These are phyloP conservation scores for Reticulascus tulasneorum DNA, from an alignment of 2,329 filamentous ascomycete genomes.

Conservation along the genomic window DNA sequence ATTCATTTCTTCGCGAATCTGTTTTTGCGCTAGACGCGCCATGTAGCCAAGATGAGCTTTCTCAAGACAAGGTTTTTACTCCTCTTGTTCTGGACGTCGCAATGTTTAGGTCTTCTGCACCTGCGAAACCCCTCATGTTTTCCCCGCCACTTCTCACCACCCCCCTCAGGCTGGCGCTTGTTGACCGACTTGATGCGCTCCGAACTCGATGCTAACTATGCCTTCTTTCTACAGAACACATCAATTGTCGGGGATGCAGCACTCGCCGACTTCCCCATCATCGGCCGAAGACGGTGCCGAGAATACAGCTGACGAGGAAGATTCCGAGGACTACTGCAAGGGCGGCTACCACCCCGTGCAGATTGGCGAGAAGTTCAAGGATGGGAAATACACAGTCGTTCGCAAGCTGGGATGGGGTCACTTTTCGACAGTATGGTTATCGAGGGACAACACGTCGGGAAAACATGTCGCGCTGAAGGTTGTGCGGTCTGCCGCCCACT, in stretches of 20 bases:
- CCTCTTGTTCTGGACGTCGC: slow-evolving; percentile 5
- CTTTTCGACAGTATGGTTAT: slow-evolving; percentile 93
- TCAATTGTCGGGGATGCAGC: slow-evolving; percentile 56
- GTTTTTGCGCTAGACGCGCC: slow-evolving; percentile 21
- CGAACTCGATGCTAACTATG: slow-evolving; percentile 5
- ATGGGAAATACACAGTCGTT: slow-evolving; percentile 93
- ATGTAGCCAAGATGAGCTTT: slow-evolving; percentile 39
- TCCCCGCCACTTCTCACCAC: slow-evolving; percentile 11
- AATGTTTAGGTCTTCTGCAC: slow-evolving; percentile 1
- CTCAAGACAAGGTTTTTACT: slow-evolving; percentile 37
- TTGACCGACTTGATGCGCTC: not conserved
- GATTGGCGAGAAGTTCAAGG: slow-evolving; percentile 95
- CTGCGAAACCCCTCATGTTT: slow-evolving; percentile 9
- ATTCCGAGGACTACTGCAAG: slow-evolving; percentile 99
- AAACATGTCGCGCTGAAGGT: slow-evolving; percentile 98
- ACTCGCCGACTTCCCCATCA: slow-evolving; percentile 73
- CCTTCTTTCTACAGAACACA: slow-evolving; percentile 41
- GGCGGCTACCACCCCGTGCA: slow-evolving; percentile 95
- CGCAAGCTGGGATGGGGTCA: slow-evolving; percentile 97
- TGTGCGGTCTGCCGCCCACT: slow-evolving; percentile 94
- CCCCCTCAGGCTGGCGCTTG: slow-evolving; percentile 3
- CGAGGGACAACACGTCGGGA: slow-evolving; percentile 76
- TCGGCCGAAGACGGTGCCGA: slow-evolving; percentile 81
- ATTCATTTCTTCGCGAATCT: not conserved
- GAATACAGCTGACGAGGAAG: slow-evolving; percentile 95